A percentile compares a stretch with the other conserved stretches of the same genome.
Conservation (phyloP, 2,329 filamentous ascomycete genomes). For the Pyrenophora tritici-repentis region DNA sequence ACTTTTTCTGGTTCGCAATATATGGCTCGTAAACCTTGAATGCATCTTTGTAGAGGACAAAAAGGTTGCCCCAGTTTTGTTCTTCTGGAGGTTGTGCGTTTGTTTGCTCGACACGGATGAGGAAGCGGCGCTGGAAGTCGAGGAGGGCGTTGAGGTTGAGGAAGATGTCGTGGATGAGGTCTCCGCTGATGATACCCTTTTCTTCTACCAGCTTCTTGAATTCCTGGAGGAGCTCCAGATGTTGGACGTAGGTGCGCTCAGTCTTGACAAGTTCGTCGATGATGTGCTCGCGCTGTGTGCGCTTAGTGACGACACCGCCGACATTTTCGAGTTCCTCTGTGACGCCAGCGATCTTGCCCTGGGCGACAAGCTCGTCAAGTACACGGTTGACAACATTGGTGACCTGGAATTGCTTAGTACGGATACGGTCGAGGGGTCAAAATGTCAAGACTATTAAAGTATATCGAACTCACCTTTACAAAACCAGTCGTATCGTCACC, state of each 20-base stretch:
- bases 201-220: conserved; percentile 90
- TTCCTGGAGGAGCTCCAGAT: conserved; percentile 90
- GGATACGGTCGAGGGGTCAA: not conserved
- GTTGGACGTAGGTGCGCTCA: conserved; percentile 96
- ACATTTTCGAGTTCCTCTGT: conserved; percentile 57
- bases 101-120: conserved; percentile 94
- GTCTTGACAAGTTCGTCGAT: conserved; percentile 91
- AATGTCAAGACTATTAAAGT: not conserved
- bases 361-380: conserved; percentile 80
- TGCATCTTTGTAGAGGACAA: conserved; percentile 79
- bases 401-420: conserved; percentile 58
- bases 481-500: conserved; percentile 96
- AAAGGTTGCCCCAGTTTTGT: conserved; percentile 96
- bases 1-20: conserved; percentile 93
- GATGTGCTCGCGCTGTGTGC: conserved; percentile 81
- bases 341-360: conserved; percentile 66
- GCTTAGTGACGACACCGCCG: conserved; percentile 54
- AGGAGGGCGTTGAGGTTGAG: conserved; percentile 93
- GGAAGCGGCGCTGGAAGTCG: conserved; percentile 91
- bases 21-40: conserved; percentile 97
- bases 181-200: conserved; percentile 83
- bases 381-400: conserved; percentile 91
- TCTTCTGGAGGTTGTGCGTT: conserved; percentile 76
- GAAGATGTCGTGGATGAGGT: conserved; percentile 92
- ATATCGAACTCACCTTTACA: conserved; percentile 69